Percentiles rank a stretch among this genome's conserved stretches.
These are phyloP conservation scores for Gnaphalium uliginosum DNA, from an alignment of 129 eudicot species.

Conservation along the genomic window DNA sequence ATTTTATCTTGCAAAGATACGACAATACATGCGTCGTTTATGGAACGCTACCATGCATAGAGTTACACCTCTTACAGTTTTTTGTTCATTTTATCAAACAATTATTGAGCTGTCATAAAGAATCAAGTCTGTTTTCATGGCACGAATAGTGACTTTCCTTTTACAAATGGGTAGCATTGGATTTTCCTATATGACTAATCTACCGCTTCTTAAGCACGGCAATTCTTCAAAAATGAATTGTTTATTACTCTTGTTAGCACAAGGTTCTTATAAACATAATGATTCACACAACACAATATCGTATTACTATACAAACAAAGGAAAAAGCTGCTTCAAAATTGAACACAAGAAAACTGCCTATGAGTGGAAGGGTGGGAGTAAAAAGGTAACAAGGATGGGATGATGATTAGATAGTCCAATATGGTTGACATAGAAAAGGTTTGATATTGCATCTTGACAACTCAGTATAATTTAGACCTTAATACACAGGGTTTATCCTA, in stretches of 20 bases:
- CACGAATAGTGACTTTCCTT: neutral
- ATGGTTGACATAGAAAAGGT: neutral
- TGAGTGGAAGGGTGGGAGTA: neutral
- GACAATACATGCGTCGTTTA: neutral
- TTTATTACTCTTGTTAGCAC: neutral
- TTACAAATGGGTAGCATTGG: neutral
- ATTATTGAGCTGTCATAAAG: no score
- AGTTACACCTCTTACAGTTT: neutral
- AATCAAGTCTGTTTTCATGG: neutral
- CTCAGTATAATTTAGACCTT: neutral
- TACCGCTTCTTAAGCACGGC: neutral
- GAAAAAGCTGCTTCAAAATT: neutral
- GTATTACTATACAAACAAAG: neutral
- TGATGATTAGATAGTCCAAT: neutral
- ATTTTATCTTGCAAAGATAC: neutral
- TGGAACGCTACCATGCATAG: neutral
- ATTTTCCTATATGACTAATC: neutral
- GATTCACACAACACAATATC: neutral
- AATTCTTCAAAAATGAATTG: no score
- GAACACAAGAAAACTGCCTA: neutral
- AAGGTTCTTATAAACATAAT: neutral
- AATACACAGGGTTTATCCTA: neutral
- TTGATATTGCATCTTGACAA: neutral
- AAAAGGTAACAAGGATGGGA: neutral
- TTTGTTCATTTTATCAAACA: neutral